Percentiles rank a stretch among this genome's conserved stretches.
Evolutionary conservation across 192 early-diverging fungal genomes (phyloP).

Genomic region (Podila verticillata): DNA sequence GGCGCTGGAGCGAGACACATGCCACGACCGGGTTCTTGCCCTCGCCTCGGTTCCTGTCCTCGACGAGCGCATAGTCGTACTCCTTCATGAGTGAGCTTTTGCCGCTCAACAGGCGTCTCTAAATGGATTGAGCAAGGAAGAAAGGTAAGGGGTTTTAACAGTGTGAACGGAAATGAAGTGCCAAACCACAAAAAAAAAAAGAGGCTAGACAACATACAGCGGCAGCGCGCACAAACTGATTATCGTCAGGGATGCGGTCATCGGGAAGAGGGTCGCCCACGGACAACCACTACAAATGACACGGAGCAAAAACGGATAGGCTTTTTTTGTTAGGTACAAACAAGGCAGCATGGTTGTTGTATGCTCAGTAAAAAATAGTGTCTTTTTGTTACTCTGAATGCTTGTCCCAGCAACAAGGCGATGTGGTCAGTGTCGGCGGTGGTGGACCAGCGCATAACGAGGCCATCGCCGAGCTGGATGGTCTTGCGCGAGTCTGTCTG

Average conservation of each 20-base stretch:
- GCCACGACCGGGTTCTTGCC: constrained; percentile 35
- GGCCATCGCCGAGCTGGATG: constrained; percentile 27
- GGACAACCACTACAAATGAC: constrained; percentile 16
- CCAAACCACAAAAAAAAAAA: not conserved
- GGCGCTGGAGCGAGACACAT: constrained; percentile 25
- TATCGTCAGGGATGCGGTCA: constrained; percentile 16
- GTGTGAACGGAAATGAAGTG: too few relatives aligned
- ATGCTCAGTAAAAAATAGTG: too few relatives aligned
- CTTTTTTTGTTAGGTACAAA: too few relatives aligned
- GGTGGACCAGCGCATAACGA: constrained; percentile 48
- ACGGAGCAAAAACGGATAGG: too few relatives aligned
- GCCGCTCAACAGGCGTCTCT: constrained; percentile 27
- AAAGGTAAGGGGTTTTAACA: not conserved
- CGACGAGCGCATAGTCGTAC: constrained; percentile 28
- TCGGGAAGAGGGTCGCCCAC: constrained; percentile 17
- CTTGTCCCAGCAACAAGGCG: constrained; percentile 7
- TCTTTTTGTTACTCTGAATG: constrained; percentile 18
- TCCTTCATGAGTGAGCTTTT: constrained; percentile 25
- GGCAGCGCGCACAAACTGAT: constrained; percentile 6
- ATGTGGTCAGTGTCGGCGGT: constrained; percentile 30
- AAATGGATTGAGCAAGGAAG: not conserved
- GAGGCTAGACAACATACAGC: not conserved
- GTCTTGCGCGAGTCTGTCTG: constrained; percentile 14
- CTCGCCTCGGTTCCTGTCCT: constrained; percentile 5
- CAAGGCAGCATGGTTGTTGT: not conserved